phyloP scores from a whole-genome alignment of 495 filamentous ascomycete genomes.

The Penicillium salamii region DNA sequence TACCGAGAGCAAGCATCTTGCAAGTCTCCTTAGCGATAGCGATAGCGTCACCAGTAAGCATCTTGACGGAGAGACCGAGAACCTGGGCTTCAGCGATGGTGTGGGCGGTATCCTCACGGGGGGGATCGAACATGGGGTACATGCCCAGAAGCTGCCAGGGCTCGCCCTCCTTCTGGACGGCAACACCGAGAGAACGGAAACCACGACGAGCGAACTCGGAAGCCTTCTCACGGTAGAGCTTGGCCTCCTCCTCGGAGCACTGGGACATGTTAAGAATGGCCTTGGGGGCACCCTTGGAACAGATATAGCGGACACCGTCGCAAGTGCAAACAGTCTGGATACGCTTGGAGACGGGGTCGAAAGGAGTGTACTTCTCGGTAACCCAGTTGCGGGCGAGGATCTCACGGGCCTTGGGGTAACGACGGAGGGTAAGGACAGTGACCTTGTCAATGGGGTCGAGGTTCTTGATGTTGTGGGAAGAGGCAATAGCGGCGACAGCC shows the following conservation, averaged over 20 bases:
- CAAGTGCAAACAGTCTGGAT: constrained; percentile 66
- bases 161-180: constrained; percentile 64
- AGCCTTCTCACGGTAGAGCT: constrained; percentile 67
- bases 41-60: constrained; percentile 77
- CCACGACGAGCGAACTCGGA: constrained; percentile 73
- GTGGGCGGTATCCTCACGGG: constrained; percentile 74
- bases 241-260: constrained; percentile 61
- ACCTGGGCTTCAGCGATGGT: constrained; percentile 74
- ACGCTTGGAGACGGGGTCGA: constrained; percentile 77
- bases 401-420: constrained; percentile 70
- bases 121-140: constrained; percentile 77
- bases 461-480: constrained; percentile 74
- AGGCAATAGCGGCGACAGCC: constrained; percentile 71
- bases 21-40: constrained; percentile 79
- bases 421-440: constrained; percentile 68
- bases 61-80: constrained; percentile 75
- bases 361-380: constrained; percentile 73
- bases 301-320: constrained; percentile 64
- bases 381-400: constrained; percentile 68
- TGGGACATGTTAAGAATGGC: constrained; percentile 64
- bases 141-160: constrained; percentile 70
- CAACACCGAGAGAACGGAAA: constrained; percentile 79
- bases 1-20: constrained; percentile 75
- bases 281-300: constrained; percentile 73
- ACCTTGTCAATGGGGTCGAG: constrained; percentile 77